Evolutionary conservation across 495 filamentous ascomycete genomes (phyloP).

Genomic region (Aeminium ludgeri): DNA sequence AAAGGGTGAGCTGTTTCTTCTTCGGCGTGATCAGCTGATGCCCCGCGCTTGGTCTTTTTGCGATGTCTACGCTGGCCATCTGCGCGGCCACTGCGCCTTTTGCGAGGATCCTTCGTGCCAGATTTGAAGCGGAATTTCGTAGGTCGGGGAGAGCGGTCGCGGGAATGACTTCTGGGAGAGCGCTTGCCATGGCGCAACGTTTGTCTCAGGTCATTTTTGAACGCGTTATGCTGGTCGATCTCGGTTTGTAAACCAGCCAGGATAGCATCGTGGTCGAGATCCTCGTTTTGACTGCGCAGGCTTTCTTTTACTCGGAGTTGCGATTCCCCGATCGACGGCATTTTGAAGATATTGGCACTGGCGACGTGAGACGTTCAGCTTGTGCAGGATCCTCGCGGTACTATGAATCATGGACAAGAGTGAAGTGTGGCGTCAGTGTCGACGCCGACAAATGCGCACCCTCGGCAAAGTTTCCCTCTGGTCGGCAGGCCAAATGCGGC

Average conservation of each 20-base stretch:
- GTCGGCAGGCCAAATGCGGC: too few species aligned
- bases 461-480: too few species aligned
- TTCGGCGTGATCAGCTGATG: not conserved
- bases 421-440: too few species aligned
- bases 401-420: too few species aligned
- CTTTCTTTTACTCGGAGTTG: slow-evolving; percentile 6
- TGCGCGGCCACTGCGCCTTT: not conserved
- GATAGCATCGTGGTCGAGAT: slow-evolving; percentile 12
- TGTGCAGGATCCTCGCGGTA: too few species aligned
- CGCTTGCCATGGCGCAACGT: not conserved
- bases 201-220: slow-evolving; percentile 7
- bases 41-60: slow-evolving; percentile 1
- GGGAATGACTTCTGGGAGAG: not conserved
- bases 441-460: too few species aligned
- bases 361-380: too few species aligned
- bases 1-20: slow-evolving; percentile 12
- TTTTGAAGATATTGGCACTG: not conserved
- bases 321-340: slow-evolving; percentile 14
- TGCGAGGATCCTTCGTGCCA: slow-evolving; percentile 1
- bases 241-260: slow-evolving; percentile 11
- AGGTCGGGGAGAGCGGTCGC: not conserved
- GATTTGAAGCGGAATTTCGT: slow-evolving; percentile 13
- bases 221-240: slow-evolving; percentile 14
- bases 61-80: not conserved
- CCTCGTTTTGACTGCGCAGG: slow-evolving; percentile 1